A percentile compares a stretch with the other conserved stretches of the same genome.
Conservation (phyloP, 179 eudicot species). For the Sideroxylon spinosum region DNA sequence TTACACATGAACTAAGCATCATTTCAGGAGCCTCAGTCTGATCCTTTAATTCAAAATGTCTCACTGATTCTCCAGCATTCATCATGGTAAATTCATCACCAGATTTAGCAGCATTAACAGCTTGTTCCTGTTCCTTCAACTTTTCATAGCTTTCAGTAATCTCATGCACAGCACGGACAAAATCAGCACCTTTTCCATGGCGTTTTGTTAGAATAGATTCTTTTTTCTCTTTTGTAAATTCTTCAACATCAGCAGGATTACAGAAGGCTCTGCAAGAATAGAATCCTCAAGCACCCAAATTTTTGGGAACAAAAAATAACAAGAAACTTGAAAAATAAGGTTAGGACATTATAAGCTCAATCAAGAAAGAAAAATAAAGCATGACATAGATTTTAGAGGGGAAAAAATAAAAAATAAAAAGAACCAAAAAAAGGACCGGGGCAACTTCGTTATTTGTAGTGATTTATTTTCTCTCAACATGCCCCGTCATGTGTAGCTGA, state of each 20-base stretch:
- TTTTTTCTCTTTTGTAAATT: slow-evolving; percentile 82
- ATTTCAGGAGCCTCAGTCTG: slow-evolving; percentile 31
- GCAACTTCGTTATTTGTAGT: too few species aligned
- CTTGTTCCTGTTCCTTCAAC: slow-evolving; percentile 30
- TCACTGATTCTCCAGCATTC: slow-evolving; percentile 26
- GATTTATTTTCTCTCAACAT: too few species aligned
- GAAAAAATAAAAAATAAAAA: too few species aligned
- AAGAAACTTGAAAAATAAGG: too few species aligned
- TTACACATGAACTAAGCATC: slow-evolving; percentile 24
- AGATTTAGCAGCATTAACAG: slow-evolving; percentile 25
- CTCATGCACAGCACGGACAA: slow-evolving; percentile 87
- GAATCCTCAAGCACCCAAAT: slow-evolving; percentile 17
- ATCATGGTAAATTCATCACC: slow-evolving; percentile 32
- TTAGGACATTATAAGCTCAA: too few species aligned
- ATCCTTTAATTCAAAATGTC: slow-evolving; percentile 26
- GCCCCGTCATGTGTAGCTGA: too few species aligned
- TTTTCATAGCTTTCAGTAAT: slow-evolving; percentile 68
- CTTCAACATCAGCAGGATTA: slow-evolving; percentile 91
- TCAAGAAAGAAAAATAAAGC: too few species aligned
- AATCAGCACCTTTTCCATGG: slow-evolving; percentile 84
- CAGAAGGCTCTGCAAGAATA: slow-evolving; percentile 73
- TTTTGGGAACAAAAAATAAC: too few species aligned
- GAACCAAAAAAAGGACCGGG: too few species aligned
- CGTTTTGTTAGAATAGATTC: slow-evolving; percentile 62
- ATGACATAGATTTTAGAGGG: too few species aligned